Base-by-base conservation (phyloP, 495 filamentous ascomycete species). In the Saxispiralis lemnorum region DNA sequence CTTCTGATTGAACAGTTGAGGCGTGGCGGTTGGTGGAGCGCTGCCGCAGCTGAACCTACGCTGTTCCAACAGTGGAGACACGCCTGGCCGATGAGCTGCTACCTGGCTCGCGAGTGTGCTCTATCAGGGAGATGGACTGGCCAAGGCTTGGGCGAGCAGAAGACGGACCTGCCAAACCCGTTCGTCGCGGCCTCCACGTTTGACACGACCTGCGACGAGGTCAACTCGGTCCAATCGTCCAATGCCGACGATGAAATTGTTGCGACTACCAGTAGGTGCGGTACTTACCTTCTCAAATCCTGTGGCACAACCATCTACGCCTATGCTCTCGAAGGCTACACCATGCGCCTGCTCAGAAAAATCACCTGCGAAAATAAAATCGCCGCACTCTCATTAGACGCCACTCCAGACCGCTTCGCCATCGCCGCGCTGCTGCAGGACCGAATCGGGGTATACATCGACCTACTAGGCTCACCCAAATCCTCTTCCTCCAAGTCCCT, bases 311-410 rank as follows among this genome's bases (percentile, higher is more conserved):
- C 70, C 37, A 71, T 83, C 20, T 73, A 76, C 49, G 60, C 81
- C 19, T 84, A 80, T 51, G 58, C 61, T 31, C 59, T 83, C 1
- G 57, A 59, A 28, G 57, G 56, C 10, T 58, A 54, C 6, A 47
- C 58, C 44, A 39, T 79, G 10, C 46, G 56, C 1, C 64, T 65
- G 5, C 48, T 79, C 16, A 66, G 69, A 3, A 14, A 17, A 39
- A 40, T 15, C 17, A 19, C 31, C 19, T 83, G 78, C 50, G 76
- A 75, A 21, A 54, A 61, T 17, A 61, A 69, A 30, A 70, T 81
- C 6, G 45, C 82, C 3, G 69, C 73, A 10, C 68, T 77, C 31
- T 71, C 70, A 37, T 75, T 84, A 62, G 78, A 83, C 56, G 74
- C 74, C 2, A 72, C 66, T 17, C 65, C 60, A 6, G 47, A 68